Base-by-base conservation (phyloP, 176 grass and related monocot genomes). In the Tillandsia fasciculata region DNA sequence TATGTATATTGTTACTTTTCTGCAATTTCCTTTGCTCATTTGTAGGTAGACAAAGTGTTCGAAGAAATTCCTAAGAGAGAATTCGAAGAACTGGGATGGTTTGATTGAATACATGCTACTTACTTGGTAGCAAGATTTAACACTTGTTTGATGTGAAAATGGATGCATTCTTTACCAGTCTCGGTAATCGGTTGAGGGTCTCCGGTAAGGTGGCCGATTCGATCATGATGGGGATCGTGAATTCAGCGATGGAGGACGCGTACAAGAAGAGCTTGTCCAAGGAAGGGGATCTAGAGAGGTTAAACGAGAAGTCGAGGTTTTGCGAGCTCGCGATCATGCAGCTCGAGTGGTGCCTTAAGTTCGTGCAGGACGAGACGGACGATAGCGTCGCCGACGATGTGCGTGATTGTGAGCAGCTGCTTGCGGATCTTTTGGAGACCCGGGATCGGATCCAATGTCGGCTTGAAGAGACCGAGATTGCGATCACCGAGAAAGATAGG, bases 171-270 rank as follows among this genome's bases (percentile, higher is more conserved):
- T 82, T 82, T 74, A 48, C 66, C 52, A 78, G 72, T 13, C 82
- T 91, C 26, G 79, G 84, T 50, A 65, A 67, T 24, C 76, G 72
- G 12, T 51, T 87, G 63, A 77, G 77, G 58, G 50, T 20, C n/a
- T 82, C 81, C 10, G 81, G 80, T 48, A 85, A 79, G 73, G 73
- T 77, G 50, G 78, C 76, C 2, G 89, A 88, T 72, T 92, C 89
- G 26, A 83, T 87, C 76, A 84, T 92, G 76, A 73, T 88, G 73
- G 89, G 83, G 64, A 79, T 88, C 3, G 85, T 92, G 18, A 84
- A 87, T 72, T 84, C 82, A 1, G 82, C 89, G 3, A 92, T 87
- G 82, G 79, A 87, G 69, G 76, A 82, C 59, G 89, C 85, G 0
- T 79, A 88, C 73, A 88, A 75, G 64, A 85, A 77, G 52, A 87